Evolutionary conservation across 2,329 filamentous ascomycete species (phyloP).

Genomic region (Leptographium procerum): DNA sequence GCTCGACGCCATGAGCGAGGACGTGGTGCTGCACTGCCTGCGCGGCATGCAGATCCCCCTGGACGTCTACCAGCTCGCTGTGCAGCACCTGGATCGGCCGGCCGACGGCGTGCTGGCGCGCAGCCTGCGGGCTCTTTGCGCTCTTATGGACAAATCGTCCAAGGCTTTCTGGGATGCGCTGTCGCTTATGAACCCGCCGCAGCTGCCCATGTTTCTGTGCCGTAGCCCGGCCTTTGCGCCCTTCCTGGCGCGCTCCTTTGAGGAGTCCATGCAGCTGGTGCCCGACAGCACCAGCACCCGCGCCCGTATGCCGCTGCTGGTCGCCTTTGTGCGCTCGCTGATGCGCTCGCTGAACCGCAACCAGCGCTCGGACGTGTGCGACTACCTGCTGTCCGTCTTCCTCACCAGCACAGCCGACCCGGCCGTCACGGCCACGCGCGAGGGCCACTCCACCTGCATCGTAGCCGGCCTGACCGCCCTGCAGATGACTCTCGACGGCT

Average conservation of each 20-base stretch:
- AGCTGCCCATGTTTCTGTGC: conserved; percentile 76
- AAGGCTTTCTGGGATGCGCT: conserved; percentile 83
- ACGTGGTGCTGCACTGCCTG: conserved; percentile 66
- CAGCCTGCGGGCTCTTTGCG: conserved; percentile 58
- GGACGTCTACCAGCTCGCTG: conserved; percentile 54
- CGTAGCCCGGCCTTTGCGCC: conserved; percentile 54
- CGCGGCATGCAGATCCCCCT: conserved; percentile 68
- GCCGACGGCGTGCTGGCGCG: conserved; percentile 51
- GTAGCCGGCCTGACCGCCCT: conserved; percentile 53
- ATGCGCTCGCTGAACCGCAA: conserved; percentile 64
- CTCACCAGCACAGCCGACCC: conserved; percentile 28
- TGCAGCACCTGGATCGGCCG: conserved; percentile 38
- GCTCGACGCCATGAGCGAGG: conserved; percentile 58
- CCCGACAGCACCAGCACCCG: neutral
- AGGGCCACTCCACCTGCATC: conserved; percentile 50
- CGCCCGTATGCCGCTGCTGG: conserved; percentile 35
- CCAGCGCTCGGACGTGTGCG: conserved; percentile 61
- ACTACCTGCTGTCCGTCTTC: conserved; percentile 65
- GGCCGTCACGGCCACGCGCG: conserved; percentile 41
- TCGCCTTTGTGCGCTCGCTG: conserved; percentile 70
- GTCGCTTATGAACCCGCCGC: conserved; percentile 65
- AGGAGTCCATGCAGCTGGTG: conserved; percentile 31
- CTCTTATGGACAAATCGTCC: conserved; percentile 63
- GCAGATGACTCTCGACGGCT: conserved; percentile 44
- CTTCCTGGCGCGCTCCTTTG: conserved; percentile 50